Percentiles rank a stretch among this genome's conserved stretches.
phyloP scores from a whole-genome alignment of 2,329 filamentous ascomycete species.

The Sporothrix sp. region DNA sequence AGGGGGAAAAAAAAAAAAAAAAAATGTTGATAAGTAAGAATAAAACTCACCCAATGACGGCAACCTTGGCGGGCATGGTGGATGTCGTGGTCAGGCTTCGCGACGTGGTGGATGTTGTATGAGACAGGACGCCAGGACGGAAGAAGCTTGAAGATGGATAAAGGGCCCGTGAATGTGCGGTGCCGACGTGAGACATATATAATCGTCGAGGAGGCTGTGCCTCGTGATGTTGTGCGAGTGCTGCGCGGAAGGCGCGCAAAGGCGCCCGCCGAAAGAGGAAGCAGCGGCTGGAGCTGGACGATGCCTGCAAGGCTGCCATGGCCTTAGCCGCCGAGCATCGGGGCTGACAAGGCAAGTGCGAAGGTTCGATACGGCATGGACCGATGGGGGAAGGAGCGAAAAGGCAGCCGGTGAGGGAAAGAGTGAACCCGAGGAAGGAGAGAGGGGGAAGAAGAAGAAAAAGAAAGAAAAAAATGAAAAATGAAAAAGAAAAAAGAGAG shows the following conservation, averaged over 20 bases:
- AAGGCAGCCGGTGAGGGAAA: too few species aligned
- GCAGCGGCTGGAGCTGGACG: neutral
- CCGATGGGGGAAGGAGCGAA: neutral
- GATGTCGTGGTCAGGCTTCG: neutral
- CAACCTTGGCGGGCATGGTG: constrained; percentile 7
- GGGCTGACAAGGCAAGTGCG: constrained; percentile 7
- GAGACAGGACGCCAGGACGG: too few species aligned
- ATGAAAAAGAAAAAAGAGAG: neutral
- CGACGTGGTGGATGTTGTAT: neutral
- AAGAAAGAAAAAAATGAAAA: neutral
- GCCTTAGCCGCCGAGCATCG: constrained; percentile 12
- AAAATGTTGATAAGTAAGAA: too few species aligned
- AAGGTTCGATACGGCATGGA: constrained; percentile 6
- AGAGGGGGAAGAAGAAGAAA: neutral
- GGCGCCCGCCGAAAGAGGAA: neutral
- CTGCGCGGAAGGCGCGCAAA: neutral
- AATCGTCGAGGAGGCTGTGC: neutral
- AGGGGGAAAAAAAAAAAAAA: neutral
- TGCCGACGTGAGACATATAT: neutral
- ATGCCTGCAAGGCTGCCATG: too few species aligned
- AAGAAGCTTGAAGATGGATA: neutral
- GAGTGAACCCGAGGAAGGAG: too few species aligned
- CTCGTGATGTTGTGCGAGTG: neutral
- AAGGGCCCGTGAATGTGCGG: too few species aligned
- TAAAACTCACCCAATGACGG: constrained; percentile 13